Base-by-base conservation (phyloP, 176 grass and related monocot species). In the Triticum urartu region DNA sequence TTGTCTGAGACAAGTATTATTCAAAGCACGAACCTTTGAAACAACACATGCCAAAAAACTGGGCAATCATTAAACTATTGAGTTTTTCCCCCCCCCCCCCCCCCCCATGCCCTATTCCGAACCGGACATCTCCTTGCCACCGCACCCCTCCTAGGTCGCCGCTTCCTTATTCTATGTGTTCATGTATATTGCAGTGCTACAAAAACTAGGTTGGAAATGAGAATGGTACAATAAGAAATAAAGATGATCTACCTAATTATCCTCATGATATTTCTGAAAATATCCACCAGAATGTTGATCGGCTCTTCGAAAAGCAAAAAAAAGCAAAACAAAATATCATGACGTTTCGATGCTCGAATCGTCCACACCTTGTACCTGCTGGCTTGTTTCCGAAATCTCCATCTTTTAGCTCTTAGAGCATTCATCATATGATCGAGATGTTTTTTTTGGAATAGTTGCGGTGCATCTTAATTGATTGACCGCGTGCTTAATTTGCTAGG, bases 351-450 rank as follows among this genome's bases (percentile, higher is more conserved):
- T 43, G 40, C 40, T 42, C 9, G 9, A 42, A 42, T 42, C 40
- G 2, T 11, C 9, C 40, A 42, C 40, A 42, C 9, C 9, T 42
- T 42, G 40, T 11, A 42, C 40, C 40, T 3, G 9, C 40, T 43
- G 40, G 40, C 3, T 2, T 43, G 40, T 43, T 43, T 43, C 40
- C 40, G 9, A 43, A 43, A 43, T 43, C 40, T 11, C 9, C 10
- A 43, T 43, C 40, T 43, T 45, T 47, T 5, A 35, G 5, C 9
- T 34, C 3, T 59, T 13, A n/a, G 39, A 30, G 42, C 79, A 79
- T 83, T 90, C n/a, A 84, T 75, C 75, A 80, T 81, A 84, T 28
- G 75, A 90, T 83, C 6, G 9, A 66, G 80, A 87, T 72, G 67
- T 58, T 21, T 58, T 17, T 56, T 20, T 2, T 21, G 6, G 18